Base-by-base conservation (phyloP, 2,329 filamentous ascomycete genomes). In the Pseudovirgaria hyperparasitica region DNA sequence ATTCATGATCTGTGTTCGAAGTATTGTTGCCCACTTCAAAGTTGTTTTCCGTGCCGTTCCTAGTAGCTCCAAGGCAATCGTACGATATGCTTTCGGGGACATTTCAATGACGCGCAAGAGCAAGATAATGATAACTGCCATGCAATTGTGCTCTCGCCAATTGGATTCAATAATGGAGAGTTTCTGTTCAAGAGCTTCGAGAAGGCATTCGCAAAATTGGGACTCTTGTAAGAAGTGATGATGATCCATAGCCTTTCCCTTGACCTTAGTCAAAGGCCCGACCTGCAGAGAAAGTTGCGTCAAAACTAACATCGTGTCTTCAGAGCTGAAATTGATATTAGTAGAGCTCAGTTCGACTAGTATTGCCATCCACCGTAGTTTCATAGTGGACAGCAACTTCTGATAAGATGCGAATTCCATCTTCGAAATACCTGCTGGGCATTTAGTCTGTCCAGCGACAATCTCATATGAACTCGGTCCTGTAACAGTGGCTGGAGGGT, bases 271-370 rank as follows among this genome's bases (percentile, higher is more conserved):
- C 19, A 2, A 42, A 43, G 69, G 70, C 0, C 75, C 74, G 2
- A 55, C 59, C 34, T 77, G 65, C 0, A 65, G 33, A 2, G 59
- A 53, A 3, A 76, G 48, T 7, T 67, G 62, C 2, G 49, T 49
- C 2, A 78, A 38, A 0, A 76, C 36, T 10, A n/a, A 29, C 6
- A 54, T 51, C 0, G 64, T 64, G 2, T 58, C 53, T 19, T 65
- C 55, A 2, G 57, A 61, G 23, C 63, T 67, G 31, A 76, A 65
- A 35, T 76, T 74, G 4, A 79, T 27, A 30, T 4, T 64, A 54
- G 62, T 55, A 0, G 58, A 55, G 0, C 52, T 62, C 2, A 68
- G 43, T 31, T 68, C 62, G 1, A 54, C 28, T 0, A 65, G 37
- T 0, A 70, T 51, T 4, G 54, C 51, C 4, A 48, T 35, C 58